Evolutionary conservation across 805 yeast species (phyloP), one percentile per base, ranked within the genome.

Genomic region (Candida ovalis): DNA sequence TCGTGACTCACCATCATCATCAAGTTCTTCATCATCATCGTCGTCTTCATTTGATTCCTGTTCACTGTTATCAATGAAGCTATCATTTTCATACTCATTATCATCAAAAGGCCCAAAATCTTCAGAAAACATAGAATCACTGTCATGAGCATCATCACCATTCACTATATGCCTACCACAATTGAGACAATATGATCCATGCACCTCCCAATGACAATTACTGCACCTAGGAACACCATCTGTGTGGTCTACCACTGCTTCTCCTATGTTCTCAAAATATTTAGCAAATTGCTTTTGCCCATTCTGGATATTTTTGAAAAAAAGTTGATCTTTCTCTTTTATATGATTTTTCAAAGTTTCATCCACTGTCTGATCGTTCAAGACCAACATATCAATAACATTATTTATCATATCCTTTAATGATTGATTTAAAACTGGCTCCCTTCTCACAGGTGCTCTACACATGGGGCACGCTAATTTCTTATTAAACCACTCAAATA

Each of bases 181-280:
- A 57, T 86, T 85, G 5, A 79, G 72, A 58, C 94, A 86, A n/a
- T 66, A 70, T 3, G 74, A 67, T 0, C 87, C 89, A 51, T 78
- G 79, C 1, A 85, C 81, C 57, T 86, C 92, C 92, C 92, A 86
- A 58, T 82, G 89, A 61, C 94, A 86, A 48, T 79, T 76, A 7
- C 86, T 78, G 59, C 94, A 86, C 46, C 92, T 66, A 0, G 86
- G 79, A 9, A 86, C 87, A 2, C 90, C 90, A 57, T 86, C 92
- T 25, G 79, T 78, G 25, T 69, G 70, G 57, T 84, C 90, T 1
- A 82, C 69, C 2, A 81, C 63, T 0, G 84, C 81, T 15, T 72
- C 63, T 2, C 80, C 77, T 17, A 73, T 60, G 43, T 65, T 61
- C n/a, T 71, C 66, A 62, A 84, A 83, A 2, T 75, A 60, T 30